Evolutionary conservation across 345 rosid genomes (phyloP).

Genomic region (Clausena lansium): DNA sequence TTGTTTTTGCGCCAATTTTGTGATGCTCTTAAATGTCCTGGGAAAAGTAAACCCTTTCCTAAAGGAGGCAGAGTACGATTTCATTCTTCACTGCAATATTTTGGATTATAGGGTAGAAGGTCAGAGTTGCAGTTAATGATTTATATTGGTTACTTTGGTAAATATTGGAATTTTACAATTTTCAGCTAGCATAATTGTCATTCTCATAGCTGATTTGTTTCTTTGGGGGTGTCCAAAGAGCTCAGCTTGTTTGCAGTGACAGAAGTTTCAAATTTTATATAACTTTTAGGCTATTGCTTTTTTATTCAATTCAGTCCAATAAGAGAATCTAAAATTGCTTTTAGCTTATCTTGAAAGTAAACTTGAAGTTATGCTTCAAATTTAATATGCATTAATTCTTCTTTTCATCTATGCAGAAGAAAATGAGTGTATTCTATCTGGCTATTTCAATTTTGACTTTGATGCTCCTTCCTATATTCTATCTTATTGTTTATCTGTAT

Average conservation of each 20-base stretch:
- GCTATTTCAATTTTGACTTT: conserved; percentile 71
- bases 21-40: conserved; percentile 83
- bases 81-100: conserved; percentile 1
- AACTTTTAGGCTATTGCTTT: conserved; percentile 1
- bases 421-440: conserved; percentile 61
- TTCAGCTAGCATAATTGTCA: conserved; percentile 8
- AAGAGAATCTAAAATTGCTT: not conserved
- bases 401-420: conserved; percentile 54
- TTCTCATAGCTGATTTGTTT: conserved; percentile 4
- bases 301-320: not conserved
- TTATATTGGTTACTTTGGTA: not conserved
- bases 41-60: conserved; percentile 59
- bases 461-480: conserved; percentile 91
- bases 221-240: not conserved
- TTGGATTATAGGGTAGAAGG: not conserved
- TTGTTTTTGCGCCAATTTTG: conserved; percentile 88
- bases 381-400: not conserved
- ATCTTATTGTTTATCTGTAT: conserved; percentile 66
- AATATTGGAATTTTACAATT: not conserved
- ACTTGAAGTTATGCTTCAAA: not conserved
- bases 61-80: conserved; percentile 76
- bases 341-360: not conserved
- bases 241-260: not conserved
- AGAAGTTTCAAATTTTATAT: not conserved
- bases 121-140: not conserved